phyloP scores from a whole-genome alignment of 192 early-diverging fungal genomes.

The Umbelopsis vinacea region DNA sequence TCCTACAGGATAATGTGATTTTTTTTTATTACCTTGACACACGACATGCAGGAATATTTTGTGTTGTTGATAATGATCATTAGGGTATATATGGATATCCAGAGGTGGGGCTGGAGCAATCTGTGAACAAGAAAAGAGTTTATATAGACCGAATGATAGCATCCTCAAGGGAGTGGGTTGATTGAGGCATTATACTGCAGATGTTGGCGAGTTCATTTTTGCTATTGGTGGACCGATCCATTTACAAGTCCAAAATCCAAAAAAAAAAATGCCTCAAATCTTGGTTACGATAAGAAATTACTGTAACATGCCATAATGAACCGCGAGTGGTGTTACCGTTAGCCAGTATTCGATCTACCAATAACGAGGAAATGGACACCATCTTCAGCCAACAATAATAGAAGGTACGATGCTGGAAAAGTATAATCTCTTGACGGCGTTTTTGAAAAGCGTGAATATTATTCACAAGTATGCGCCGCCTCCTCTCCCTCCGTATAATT shows the following conservation, averaged over 20 bases:
- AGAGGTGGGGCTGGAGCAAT: neutral
- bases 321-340: too few species aligned
- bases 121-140: neutral
- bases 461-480: too few species aligned
- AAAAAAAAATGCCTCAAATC: neutral
- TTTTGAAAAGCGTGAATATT: too few species aligned
- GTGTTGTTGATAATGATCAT: constrained; percentile 8
- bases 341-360: too few species aligned
- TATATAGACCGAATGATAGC: neutral
- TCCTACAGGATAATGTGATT: neutral
- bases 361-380: too few species aligned
- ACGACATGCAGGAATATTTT: constrained; percentile 4
- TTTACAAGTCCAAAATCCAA: neutral
- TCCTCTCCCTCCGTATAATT: too few species aligned
- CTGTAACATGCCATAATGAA: too few species aligned
- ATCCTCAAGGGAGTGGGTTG: neutral
- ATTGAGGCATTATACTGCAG: constrained; percentile 6
- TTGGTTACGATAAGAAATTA: neutral
- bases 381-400: too few species aligned
- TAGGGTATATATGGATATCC: neutral
- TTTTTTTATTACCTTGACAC: constrained; percentile 15
- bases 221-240: neutral
- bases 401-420: too few species aligned
- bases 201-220: neutral
- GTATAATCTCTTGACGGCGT: too few species aligned